A percentile compares a stretch with the other conserved stretches of the same genome.
phyloP scores from a whole-genome alignment of 1,284 basidiomycete genomes.

The Apiotrichum domesticum region DNA sequence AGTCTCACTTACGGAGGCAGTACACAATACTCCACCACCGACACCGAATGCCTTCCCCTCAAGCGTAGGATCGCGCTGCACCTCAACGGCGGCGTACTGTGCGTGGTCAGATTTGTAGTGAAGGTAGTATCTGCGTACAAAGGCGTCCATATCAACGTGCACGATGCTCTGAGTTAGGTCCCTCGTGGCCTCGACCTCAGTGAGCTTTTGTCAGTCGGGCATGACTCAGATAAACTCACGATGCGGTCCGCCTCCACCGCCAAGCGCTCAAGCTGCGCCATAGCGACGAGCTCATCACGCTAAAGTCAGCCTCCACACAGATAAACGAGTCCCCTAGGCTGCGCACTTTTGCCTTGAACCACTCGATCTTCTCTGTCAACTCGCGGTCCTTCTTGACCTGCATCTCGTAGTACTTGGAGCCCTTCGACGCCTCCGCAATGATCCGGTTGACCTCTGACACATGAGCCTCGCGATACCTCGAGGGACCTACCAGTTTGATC shows the following conservation, averaged over 20 bases:
- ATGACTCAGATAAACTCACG: slow-evolving; percentile 18
- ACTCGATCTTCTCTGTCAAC: slow-evolving; percentile 42
- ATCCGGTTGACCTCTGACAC: slow-evolving; percentile 41
- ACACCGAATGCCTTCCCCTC: slow-evolving; percentile 83
- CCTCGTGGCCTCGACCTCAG: slow-evolving; percentile 65
- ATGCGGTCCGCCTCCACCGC: slow-evolving; percentile 43
- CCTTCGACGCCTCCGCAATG: slow-evolving; percentile 47
- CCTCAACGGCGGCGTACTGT: slow-evolving; percentile 50
- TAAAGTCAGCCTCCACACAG: slow-evolving; percentile 7
- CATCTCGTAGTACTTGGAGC: slow-evolving; percentile 46
- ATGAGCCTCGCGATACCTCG: slow-evolving; percentile 2
- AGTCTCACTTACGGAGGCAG: slow-evolving; percentile 52
- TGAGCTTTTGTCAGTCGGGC: not conserved
- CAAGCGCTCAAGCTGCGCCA: slow-evolving; percentile 25
- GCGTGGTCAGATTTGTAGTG: slow-evolving; percentile 57
- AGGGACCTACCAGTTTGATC: slow-evolving; percentile 40
- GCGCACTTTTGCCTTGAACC: slow-evolving; percentile 39
- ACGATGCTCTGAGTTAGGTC: slow-evolving; percentile 72
- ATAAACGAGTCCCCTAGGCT: too few species aligned
- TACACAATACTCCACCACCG: slow-evolving; percentile 65
- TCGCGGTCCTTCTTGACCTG: slow-evolving; percentile 44
- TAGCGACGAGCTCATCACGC: slow-evolving; percentile 39
- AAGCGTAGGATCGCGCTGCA: slow-evolving; percentile 70
- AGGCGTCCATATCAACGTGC: slow-evolving; percentile 46
- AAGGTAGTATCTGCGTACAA: slow-evolving; percentile 53